phyloP scores from a whole-genome alignment of 345 rosid genomes.

The Acer negundo region DNA sequence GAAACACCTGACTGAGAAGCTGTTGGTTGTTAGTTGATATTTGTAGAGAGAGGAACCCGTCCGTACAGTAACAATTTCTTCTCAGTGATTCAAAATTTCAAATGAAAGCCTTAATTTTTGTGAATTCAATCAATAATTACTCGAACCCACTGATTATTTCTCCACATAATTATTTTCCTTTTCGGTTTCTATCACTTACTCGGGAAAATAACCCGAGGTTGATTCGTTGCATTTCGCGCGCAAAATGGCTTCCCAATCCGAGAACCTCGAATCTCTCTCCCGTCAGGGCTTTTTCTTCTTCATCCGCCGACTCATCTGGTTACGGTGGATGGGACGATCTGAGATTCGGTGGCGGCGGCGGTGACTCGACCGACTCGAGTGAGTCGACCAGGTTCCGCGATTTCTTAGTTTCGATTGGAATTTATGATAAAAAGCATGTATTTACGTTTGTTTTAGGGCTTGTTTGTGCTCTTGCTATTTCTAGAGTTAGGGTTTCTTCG shows the following conservation, averaged over 20 bases:
- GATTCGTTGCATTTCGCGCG: background rate
- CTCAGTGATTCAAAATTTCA: background rate
- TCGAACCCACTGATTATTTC: conserved; percentile 15
- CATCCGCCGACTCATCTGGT: conserved; percentile 16
- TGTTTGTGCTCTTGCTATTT: conserved; percentile 54
- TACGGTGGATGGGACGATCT: conserved; percentile 67
- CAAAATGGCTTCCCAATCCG: conserved; percentile 16
- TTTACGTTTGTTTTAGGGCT: conserved; percentile 51
- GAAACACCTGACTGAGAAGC: background rate
- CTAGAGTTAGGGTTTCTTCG: conserved; percentile 56
- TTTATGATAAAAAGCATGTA: conserved; percentile 47
- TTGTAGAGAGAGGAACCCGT: background rate
- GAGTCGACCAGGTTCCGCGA: conserved; percentile 46
- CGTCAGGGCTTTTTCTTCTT: conserved; percentile 21
- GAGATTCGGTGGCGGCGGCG: conserved; percentile 7
- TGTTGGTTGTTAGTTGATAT: background rate
- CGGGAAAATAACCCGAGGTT: conserved; percentile 22
- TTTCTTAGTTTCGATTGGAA: conserved; percentile 49
- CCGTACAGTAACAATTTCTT: background rate
- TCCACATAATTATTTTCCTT: conserved; percentile 26
- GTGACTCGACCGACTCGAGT: conserved; percentile 33
- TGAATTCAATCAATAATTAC: conserved; percentile 20
- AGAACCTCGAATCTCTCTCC: conserved; percentile 12
- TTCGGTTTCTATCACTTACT: conserved; percentile 32
- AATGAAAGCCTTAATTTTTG: conserved; percentile 33